Conservation (phyloP, 208 protist genomes). For the Vickermania ingenoplastis region DNA sequence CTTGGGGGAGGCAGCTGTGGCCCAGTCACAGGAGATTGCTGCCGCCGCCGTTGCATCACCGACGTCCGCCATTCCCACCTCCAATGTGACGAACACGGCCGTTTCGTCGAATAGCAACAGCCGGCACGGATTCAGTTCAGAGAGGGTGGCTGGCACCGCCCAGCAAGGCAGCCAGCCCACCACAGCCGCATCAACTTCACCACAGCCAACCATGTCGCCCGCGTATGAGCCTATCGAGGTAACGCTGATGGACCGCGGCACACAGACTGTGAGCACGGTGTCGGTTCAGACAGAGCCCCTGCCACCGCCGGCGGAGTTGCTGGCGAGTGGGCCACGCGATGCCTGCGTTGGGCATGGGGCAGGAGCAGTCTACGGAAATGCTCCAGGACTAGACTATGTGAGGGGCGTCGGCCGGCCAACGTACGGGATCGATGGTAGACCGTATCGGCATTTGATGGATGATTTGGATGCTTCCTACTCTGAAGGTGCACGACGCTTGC, state of each 20-base stretch:
- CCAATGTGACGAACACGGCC: background rate
- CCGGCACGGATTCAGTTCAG: background rate
- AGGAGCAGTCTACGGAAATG: background rate
- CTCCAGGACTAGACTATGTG: background rate
- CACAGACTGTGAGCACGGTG: constrained; percentile 62
- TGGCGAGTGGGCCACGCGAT: background rate
- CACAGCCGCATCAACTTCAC: background rate
- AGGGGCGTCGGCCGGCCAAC: background rate
- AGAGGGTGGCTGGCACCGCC: background rate
- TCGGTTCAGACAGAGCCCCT: constrained; percentile 67
- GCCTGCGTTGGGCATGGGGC: background rate
- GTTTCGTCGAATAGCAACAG: background rate
- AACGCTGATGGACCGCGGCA: constrained; percentile 77
- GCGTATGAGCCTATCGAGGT: constrained; percentile 49
- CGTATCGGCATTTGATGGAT: constrained; percentile 22
- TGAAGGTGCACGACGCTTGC: constrained; percentile 18
- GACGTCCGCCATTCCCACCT: background rate
- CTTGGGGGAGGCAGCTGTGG: constrained; percentile 29
- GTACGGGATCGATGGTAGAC: constrained; percentile 18
- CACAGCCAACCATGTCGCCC: background rate
- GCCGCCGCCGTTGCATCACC: constrained; percentile 2
- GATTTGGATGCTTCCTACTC: constrained; percentile 17
- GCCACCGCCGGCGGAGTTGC: constrained; percentile 3
- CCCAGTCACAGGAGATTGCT: constrained; percentile 6
- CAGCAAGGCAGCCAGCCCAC: background rate